Evolutionary conservation across 2,329 filamentous ascomycete species (phyloP).

Genomic region (Talaromyces sp.): DNA sequence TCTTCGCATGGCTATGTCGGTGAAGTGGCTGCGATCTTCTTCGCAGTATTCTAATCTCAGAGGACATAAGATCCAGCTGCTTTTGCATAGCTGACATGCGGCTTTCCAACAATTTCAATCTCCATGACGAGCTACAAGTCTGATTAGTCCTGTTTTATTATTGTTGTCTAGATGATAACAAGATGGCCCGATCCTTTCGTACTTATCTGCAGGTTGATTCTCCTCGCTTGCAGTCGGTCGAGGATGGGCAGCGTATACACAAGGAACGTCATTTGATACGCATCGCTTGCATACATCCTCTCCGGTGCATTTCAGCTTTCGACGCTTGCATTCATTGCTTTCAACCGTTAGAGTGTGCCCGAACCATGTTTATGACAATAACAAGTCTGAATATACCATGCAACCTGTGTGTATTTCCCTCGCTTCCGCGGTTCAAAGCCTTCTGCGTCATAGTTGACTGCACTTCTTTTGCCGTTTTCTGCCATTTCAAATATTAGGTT

Average conservation of each 20-base stretch:
- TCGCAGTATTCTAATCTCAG: slow-evolving; percentile 25
- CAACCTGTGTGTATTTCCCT: slow-evolving; percentile 33
- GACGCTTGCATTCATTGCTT: slow-evolving; percentile 16
- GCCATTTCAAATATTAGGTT: neutral
- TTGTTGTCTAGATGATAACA: neutral
- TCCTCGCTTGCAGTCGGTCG: neutral
- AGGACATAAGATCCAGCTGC: slow-evolving; percentile 28
- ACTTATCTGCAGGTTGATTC: neutral
- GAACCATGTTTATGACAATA: no score
- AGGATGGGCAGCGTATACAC: slow-evolving; percentile 8
- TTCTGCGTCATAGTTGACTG: neutral
- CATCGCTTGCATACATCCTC: slow-evolving; percentile 14
- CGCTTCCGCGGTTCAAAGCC: slow-evolving; percentile 22
- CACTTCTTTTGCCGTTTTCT: slow-evolving; percentile 8
- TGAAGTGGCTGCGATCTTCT: neutral
- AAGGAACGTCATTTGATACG: slow-evolving; percentile 5
- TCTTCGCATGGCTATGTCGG: slow-evolving; percentile 2
- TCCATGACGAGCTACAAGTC: neutral
- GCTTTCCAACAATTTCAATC: slow-evolving; percentile 19
- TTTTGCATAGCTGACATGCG: slow-evolving; percentile 26
- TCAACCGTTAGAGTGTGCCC: neutral
- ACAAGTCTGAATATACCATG: slow-evolving; percentile 24
- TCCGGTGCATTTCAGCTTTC: slow-evolving; percentile 15
- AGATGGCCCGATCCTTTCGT: neutral
- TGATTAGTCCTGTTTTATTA: neutral